phyloP scores from a whole-genome alignment of 371 early-diverging fungal genomes.

The Rhizopus arrhizus region DNA sequence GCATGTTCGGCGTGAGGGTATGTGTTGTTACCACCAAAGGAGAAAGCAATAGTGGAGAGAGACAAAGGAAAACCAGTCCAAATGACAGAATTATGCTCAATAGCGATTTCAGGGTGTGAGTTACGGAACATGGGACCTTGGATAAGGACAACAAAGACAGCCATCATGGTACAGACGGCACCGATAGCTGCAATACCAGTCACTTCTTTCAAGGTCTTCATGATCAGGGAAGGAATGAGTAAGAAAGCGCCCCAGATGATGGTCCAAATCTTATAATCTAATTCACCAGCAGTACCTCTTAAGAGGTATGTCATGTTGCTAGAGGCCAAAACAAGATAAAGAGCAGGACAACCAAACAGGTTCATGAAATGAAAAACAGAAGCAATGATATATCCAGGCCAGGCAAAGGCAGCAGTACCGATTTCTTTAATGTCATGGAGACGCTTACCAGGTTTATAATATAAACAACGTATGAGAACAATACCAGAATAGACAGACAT shows the following conservation, averaged over 20 bases:
- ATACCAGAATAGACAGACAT: conserved; percentile 41
- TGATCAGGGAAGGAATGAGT: conserved; percentile 69
- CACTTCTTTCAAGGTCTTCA: conserved; percentile 81
- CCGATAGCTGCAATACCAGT: conserved; percentile 56
- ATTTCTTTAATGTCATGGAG: conserved; percentile 60
- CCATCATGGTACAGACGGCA: conserved; percentile 55
- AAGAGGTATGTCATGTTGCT: conserved; percentile 59
- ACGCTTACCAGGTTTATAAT: conserved; percentile 48
- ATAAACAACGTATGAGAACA: conserved; percentile 38
- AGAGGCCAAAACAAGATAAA: conserved; percentile 77
- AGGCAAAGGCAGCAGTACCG: conserved; percentile 69
- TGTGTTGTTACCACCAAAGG: conserved; percentile 60
- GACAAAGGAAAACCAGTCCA: conserved; percentile 63
- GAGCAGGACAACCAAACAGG: conserved; percentile 67
- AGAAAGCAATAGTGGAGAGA: conserved; percentile 64
- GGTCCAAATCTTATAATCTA: conserved; percentile 56
- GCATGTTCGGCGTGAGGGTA: conserved; percentile 80
- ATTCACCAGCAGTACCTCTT: conserved; percentile 27
- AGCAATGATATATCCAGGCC: conserved; percentile 58
- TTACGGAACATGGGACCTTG: conserved; percentile 38
- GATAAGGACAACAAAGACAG: conserved; percentile 50
- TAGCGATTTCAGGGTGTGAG: conserved; percentile 14
- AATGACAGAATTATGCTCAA: conserved; percentile 31
- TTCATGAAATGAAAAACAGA: conserved; percentile 66
- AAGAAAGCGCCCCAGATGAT: conserved; percentile 65